These are phyloP conservation scores for Neoboletus brunneissimus DNA, from an alignment of 768 basidiomycete genomes.

Conservation along the genomic window DNA sequence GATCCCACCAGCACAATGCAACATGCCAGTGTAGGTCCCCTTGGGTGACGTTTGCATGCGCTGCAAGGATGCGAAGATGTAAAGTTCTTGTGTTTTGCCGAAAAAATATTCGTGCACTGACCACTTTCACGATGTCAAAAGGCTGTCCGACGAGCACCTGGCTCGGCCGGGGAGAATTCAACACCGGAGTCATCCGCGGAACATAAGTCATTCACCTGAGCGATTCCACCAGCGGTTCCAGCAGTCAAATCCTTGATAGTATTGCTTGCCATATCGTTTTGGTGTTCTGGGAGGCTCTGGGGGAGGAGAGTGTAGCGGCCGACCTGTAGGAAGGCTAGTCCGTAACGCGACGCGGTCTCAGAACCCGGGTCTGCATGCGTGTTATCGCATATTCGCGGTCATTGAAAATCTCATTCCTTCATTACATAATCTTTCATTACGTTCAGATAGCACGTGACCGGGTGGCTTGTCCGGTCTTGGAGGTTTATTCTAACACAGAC, in stretches of 20 bases:
- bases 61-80: constrained; percentile 38
- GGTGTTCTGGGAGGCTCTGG: constrained; percentile 7
- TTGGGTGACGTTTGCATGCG: constrained; percentile 92
- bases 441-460: constrained; percentile 14
- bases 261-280: constrained; percentile 37
- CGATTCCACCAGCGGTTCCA: constrained; percentile 88
- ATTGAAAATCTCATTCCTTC: background rate
- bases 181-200: background rate
- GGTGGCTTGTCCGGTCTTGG: constrained; percentile 2
- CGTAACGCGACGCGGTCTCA: background rate
- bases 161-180: constrained; percentile 11
- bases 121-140: constrained; percentile 97
- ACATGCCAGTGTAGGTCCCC: constrained; percentile 85
- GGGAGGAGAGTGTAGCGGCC: background rate
- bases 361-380: constrained; percentile 1
- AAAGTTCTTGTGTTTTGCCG: background rate
- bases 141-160: constrained; percentile 90
- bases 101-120: constrained; percentile 39
- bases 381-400: constrained; percentile 23
- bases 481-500: background rate
- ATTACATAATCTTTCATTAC: constrained; percentile 9
- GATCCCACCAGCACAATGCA: constrained; percentile 88
- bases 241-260: constrained; percentile 86
- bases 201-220: constrained; percentile 54
- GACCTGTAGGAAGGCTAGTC: background rate